Evolutionary conservation across 352 stramenopile species (phyloP).

Genomic region (Globisporangium echinulatum): DNA sequence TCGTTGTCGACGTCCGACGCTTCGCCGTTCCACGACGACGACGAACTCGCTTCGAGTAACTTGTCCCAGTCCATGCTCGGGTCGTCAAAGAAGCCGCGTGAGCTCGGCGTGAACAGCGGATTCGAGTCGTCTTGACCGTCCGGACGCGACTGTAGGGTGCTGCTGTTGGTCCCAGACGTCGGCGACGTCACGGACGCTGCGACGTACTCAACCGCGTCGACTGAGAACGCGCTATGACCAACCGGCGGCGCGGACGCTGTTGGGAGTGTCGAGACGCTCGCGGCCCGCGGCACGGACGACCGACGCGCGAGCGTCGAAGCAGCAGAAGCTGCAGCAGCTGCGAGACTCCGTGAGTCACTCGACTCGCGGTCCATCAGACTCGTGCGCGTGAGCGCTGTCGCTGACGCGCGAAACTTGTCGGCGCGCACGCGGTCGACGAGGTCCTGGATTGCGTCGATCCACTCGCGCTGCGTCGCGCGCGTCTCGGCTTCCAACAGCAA

Average conservation of each 20-base stretch:
- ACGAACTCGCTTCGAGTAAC: constrained; percentile 17
- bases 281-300: constrained; percentile 20
- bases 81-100: constrained; percentile 9
- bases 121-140: constrained; percentile 16
- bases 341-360: constrained; percentile 7
- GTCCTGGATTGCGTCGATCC: constrained; percentile 66
- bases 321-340: not conserved
- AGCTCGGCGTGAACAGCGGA: constrained; percentile 13
- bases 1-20: constrained; percentile 6
- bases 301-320: not conserved
- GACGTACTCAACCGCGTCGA: constrained; percentile 3
- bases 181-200: not conserved
- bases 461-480: constrained; percentile 51
- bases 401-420: constrained; percentile 53
- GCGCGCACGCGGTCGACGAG: constrained; percentile 58
- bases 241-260: not conserved
- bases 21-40: constrained; percentile 21
- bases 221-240: not conserved
- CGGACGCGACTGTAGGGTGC: constrained; percentile 4
- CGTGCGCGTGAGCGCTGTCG: constrained; percentile 9
- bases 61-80: constrained; percentile 14
- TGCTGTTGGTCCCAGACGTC: not conserved
- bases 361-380: constrained; percentile 17
- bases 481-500: constrained; percentile 65
- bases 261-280: not conserved